Conservation (phyloP, 345 rosid species). For the Populus tremula region DNA sequence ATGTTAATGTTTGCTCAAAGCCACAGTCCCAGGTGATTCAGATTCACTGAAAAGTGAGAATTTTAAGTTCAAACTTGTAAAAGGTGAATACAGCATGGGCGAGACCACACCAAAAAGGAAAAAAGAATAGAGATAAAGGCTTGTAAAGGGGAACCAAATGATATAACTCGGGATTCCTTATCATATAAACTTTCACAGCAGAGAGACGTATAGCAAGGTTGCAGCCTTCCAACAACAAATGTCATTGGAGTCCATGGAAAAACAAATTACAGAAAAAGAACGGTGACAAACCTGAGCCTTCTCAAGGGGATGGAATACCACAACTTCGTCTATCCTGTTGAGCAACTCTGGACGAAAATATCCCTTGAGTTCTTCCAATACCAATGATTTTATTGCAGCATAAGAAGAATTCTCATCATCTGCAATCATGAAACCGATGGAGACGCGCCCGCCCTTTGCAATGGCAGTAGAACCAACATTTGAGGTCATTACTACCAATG, state of each 20-base stretch:
- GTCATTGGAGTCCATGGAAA: not conserved
- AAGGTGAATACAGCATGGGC: not conserved
- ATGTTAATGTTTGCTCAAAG: no score
- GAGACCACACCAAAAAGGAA: not conserved
- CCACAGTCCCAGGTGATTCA: no score
- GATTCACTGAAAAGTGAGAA: not conserved
- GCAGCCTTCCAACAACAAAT: not conserved
- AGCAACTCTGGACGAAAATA: conserved; percentile 95
- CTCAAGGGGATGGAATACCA: conserved; percentile 81
- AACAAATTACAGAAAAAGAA: not conserved
- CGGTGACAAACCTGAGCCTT: conserved; percentile 72
- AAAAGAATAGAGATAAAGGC: not conserved
- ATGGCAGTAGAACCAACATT: conserved; percentile 85
- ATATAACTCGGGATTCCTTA: not conserved
- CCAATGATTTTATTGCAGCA: conserved; percentile 71
- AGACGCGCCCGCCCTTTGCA: conserved; percentile 78
- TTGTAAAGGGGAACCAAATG: not conserved
- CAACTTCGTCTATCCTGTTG: conserved; percentile 92
- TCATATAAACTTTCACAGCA: not conserved
- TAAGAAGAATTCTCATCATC: conserved; percentile 60
- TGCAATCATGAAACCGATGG: conserved; percentile 57
- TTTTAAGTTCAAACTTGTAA: conserved; percentile 3
- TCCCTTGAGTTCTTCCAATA: conserved; percentile 77
- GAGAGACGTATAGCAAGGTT: not conserved
- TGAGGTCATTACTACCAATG: conserved; percentile 91